phyloP scores from a whole-genome alignment of 1,139 yeast genomes.

The Yamadazyma atmosphaerica region DNA sequence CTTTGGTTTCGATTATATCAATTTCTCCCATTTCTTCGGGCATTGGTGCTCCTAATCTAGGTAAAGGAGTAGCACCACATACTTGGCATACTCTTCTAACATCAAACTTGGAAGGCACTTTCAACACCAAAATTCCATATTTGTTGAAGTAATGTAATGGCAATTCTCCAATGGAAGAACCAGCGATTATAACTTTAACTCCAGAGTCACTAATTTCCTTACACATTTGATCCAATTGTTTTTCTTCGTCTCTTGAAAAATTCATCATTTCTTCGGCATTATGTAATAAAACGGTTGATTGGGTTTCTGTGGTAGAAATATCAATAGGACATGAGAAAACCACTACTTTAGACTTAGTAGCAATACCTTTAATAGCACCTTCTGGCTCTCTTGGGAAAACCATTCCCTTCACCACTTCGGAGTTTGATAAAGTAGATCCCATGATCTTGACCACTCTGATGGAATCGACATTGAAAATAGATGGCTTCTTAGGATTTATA shows the following conservation, averaged over 20 bases:
- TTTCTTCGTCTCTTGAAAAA: slow-evolving; percentile 94
- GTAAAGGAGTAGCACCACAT: slow-evolving; percentile 96
- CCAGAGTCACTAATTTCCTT: slow-evolving; percentile 85
- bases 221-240: slow-evolving; percentile 83
- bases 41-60: slow-evolving; percentile 93
- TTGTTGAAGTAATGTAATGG: slow-evolving; percentile 92
- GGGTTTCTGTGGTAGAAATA: slow-evolving; percentile 92
- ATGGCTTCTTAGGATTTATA: slow-evolving; percentile 64
- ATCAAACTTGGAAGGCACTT: slow-evolving; percentile 92
- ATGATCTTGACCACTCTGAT: slow-evolving; percentile 93
- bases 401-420: slow-evolving; percentile 93
- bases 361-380: slow-evolving; percentile 72
- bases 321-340: slow-evolving; percentile 94
- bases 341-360: slow-evolving; percentile 73
- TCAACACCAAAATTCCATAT: slow-evolving; percentile 78
- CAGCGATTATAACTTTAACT: slow-evolving; percentile 85
- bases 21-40: slow-evolving; percentile 91
- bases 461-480: slow-evolving; percentile 80
- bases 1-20: slow-evolving; percentile 86
- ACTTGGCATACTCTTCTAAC: slow-evolving; percentile 92
- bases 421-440: slow-evolving; percentile 79
- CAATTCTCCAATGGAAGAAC: slow-evolving; percentile 88
- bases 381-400: slow-evolving; percentile 97
- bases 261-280: slow-evolving; percentile 97
- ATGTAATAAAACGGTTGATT: slow-evolving; percentile 93